A percentile compares a stretch with the other conserved stretches of the same genome.
Conservation (phyloP, 169 alveolate species). For the Eimeria tenella region DNA sequence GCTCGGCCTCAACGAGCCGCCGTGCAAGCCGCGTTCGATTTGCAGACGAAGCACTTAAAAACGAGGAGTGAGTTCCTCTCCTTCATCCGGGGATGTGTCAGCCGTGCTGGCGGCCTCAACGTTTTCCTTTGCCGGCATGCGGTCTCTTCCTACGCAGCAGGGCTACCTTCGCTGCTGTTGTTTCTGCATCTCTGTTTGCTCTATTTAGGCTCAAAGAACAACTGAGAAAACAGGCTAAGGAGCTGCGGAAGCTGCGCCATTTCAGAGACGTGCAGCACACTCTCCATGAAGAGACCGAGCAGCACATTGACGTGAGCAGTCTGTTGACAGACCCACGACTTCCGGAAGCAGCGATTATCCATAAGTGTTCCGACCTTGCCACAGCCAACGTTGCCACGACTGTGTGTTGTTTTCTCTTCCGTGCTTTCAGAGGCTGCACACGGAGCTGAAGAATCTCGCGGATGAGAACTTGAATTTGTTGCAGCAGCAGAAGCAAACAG, state of each 20-base stretch:
- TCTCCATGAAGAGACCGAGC: not conserved
- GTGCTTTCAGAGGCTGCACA: not conserved
- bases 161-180: not conserved
- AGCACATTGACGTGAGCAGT: slow-evolving; percentile 1
- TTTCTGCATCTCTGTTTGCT: not conserved
- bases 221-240: not conserved
- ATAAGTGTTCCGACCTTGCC: not conserved
- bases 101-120: too few relatives aligned
- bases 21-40: not conserved
- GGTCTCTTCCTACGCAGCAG: too few relatives aligned
- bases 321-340: too few relatives aligned
- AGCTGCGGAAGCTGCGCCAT: slow-evolving; percentile 1
- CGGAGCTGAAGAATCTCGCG: not conserved
- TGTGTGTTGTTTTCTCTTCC: not conserved
- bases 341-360: too few relatives aligned
- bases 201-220: not conserved
- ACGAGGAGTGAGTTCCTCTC: slow-evolving; percentile 6
- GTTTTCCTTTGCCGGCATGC: too few relatives aligned
- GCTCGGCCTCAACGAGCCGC: not conserved
- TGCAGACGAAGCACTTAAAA: not conserved
- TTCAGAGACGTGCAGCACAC: not conserved
- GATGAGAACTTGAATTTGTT: not conserved
- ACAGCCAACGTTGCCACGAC: not conserved
- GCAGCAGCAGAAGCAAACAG: slow-evolving; percentile 4
- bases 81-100: not conserved